These are phyloP conservation scores for Gynandropsis gynandra DNA, from an alignment of 345 rosid species.

Conservation along the genomic window DNA sequence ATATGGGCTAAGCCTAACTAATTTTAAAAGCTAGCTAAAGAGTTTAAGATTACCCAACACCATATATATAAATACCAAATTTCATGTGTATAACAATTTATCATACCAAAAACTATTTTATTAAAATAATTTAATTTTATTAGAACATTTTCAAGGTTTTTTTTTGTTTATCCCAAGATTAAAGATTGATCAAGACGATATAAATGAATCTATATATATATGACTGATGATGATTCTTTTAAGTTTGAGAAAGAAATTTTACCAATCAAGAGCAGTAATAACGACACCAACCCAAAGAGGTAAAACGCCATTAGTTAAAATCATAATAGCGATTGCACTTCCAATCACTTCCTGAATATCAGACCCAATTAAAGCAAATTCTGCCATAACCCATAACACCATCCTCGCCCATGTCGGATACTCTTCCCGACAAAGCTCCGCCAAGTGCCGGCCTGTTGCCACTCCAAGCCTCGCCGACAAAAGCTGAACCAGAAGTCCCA, in stretches of 20 bases:
- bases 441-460: constrained; percentile 62
- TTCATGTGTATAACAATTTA: too few species aligned
- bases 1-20: too few species aligned
- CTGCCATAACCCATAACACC: constrained; percentile 69
- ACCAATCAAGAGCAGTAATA: constrained; percentile 71
- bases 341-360: constrained; percentile 85
- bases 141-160: too few species aligned
- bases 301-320: constrained; percentile 51
- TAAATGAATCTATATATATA: too few species aligned
- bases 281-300: constrained; percentile 77
- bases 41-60: too few species aligned
- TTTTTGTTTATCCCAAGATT: too few species aligned
- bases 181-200: too few species aligned
- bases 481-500: constrained; percentile 61
- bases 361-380: constrained; percentile 67
- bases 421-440: constrained; percentile 70
- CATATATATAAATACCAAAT: too few species aligned
- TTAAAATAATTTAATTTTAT: too few species aligned
- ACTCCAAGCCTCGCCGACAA: constrained; percentile 69
- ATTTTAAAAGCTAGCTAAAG: too few species aligned
- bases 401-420: constrained; percentile 61
- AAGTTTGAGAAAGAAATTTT: neutral
- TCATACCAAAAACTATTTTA: too few species aligned
- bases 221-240: too few species aligned
- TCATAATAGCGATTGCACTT: constrained; percentile 67